These are phyloP conservation scores for Cladochytrium tenue DNA, from an alignment of 371 early-diverging fungal genomes.

Conservation along the genomic window DNA sequence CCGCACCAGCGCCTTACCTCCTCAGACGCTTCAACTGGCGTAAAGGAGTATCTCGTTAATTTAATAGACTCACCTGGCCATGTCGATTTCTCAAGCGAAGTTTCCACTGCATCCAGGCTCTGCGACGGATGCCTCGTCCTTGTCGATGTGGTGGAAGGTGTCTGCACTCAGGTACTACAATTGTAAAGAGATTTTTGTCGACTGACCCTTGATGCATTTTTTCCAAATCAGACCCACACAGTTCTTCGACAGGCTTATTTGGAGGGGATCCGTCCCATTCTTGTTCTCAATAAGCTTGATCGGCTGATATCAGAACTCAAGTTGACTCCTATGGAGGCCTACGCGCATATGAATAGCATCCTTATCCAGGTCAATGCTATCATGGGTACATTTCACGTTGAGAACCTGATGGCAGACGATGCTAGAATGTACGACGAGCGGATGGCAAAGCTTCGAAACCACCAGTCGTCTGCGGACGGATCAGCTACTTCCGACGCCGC, in stretches of 20 bases:
- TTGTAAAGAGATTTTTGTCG: conserved; percentile 23
- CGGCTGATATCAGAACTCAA: conserved; percentile 90
- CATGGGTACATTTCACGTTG: conserved; percentile 89
- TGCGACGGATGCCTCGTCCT: conserved; percentile 97
- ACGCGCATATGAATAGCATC: conserved; percentile 83
- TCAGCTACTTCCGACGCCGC: conserved; percentile 7
- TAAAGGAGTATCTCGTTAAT: conserved; percentile 84
- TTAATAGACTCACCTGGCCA: conserved; percentile 99
- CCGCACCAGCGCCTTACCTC: not conserved
- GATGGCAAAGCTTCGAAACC: conserved; percentile 48
- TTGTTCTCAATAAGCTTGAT: conserved; percentile 99
- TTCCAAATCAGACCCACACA: conserved; percentile 75
- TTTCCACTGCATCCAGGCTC: conserved; percentile 92
- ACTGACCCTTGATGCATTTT: conserved; percentile 41
- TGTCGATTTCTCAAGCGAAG: conserved; percentile 98
- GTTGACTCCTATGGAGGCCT: conserved; percentile 90
- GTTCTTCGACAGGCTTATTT: conserved; percentile 92
- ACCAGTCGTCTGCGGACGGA: conserved; percentile 23
- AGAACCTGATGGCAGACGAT: conserved; percentile 85
- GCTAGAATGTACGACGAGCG: conserved; percentile 69
- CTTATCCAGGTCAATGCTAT: conserved; percentile 95
- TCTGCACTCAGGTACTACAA: conserved; percentile 84
- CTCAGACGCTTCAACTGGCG: not conserved
- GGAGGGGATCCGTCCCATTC: conserved; percentile 84
- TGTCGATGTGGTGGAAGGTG: conserved; percentile 98